Percentiles rank a stretch among this genome's conserved stretches.
Conservation (phyloP, 306 rosid genomes). For the Betula pendula region DNA sequence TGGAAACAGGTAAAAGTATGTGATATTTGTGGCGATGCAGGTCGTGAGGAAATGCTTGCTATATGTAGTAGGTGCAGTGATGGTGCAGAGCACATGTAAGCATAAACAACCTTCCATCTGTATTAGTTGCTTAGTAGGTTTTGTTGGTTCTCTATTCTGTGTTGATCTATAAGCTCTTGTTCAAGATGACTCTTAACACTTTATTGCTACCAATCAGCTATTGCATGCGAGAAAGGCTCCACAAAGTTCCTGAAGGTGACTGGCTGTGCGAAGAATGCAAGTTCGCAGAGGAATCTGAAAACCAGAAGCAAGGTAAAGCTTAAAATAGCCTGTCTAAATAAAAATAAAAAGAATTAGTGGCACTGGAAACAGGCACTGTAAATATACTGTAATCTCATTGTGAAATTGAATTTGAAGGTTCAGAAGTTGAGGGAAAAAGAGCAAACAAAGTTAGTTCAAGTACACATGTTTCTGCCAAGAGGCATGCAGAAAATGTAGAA, state of each 20-base stretch:
- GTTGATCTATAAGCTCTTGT: slow-evolving; percentile 22
- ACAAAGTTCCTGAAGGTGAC: slow-evolving; percentile 69
- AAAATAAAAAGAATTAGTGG: not conserved
- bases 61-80: slow-evolving; percentile 87
- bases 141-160: slow-evolving; percentile 11
- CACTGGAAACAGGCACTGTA: slow-evolving; percentile 12
- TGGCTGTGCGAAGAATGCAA: slow-evolving; percentile 97
- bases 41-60: slow-evolving; percentile 85
- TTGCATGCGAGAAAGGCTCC: slow-evolving; percentile 88
- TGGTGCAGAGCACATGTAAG: slow-evolving; percentile 99
- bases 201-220: slow-evolving; percentile 55
- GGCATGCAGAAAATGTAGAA: slow-evolving; percentile 57
- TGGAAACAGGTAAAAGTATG: slow-evolving; percentile 80
- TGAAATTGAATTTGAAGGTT: slow-evolving; percentile 37
- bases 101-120: slow-evolving; percentile 15
- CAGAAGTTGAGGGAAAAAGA: slow-evolving; percentile 45
- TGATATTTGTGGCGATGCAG: slow-evolving; percentile 97
- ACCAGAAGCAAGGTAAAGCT: slow-evolving; percentile 61
- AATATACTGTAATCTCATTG: slow-evolving; percentile 16
- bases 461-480: slow-evolving; percentile 57
- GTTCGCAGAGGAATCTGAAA: slow-evolving; percentile 51
- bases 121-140: slow-evolving; percentile 23
- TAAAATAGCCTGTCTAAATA: slow-evolving; percentile 3
- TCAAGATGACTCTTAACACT: slow-evolving; percentile 26
- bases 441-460: slow-evolving; percentile 39